Percentiles rank a stretch among this genome's conserved stretches.
Evolutionary conservation across 2,329 filamentous ascomycete genomes (phyloP).

Genomic region (Epichloe uncinata): DNA sequence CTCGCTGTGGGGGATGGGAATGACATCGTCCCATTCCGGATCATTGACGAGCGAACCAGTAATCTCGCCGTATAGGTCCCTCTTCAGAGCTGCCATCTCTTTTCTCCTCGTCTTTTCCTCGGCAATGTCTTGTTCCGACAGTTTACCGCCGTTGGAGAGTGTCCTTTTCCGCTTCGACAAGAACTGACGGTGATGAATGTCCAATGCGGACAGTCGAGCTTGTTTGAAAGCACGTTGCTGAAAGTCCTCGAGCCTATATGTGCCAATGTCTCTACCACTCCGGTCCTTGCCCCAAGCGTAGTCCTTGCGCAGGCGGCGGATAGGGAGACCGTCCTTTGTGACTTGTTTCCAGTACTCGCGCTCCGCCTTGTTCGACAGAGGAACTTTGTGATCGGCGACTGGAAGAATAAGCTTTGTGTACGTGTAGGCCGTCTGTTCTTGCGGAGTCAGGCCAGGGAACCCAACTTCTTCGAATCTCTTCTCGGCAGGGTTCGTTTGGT

Average conservation of each 20-base stretch:
- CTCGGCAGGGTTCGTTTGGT: conserved; percentile 36
- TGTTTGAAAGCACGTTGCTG: conserved; percentile 28
- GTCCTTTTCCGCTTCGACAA: conserved; percentile 22
- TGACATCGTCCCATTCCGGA: conserved; percentile 71
- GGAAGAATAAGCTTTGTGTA: conserved; percentile 32
- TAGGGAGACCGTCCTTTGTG: conserved; percentile 36
- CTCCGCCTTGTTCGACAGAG: conserved; percentile 33
- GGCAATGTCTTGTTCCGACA: conserved; percentile 27
- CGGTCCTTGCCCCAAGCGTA: conserved; percentile 39
- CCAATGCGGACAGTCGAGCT: conserved; percentile 28
- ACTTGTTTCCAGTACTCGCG: conserved; percentile 45
- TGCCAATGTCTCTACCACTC: conserved; percentile 33
- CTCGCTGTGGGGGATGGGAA: conserved; percentile 69
- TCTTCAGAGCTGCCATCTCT: conserved; percentile 37
- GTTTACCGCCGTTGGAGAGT: conserved; percentile 11
- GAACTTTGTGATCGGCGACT: conserved; percentile 22
- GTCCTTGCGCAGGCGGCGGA: conserved; percentile 28
- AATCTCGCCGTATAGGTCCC: conserved; percentile 39
- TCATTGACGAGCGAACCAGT: conserved; percentile 40
- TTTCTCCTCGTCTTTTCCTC: conserved; percentile 33
- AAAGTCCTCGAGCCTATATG: conserved; percentile 34
- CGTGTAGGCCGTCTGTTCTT: conserved; percentile 36
- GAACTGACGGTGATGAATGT: conserved; percentile 32
- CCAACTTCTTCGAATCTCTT: conserved; percentile 30
- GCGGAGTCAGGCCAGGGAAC: conserved; percentile 29